Percentiles rank a stretch among this genome's conserved stretches.
phyloP scores from a whole-genome alignment of 306 rosid species.

The Amphicarpaea edgeworthii region DNA sequence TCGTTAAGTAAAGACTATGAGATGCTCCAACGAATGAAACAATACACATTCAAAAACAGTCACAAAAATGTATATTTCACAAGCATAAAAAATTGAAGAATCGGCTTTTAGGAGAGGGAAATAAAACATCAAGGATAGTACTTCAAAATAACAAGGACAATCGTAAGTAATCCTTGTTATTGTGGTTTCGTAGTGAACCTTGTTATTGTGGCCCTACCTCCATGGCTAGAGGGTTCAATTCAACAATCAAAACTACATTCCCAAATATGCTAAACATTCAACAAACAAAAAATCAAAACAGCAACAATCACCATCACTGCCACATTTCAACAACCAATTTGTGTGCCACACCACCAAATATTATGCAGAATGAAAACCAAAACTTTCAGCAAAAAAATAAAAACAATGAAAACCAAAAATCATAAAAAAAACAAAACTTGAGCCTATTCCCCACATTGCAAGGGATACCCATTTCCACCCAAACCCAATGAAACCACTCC shows the following conservation, averaged over 20 bases:
- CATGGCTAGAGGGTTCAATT: slow-evolving; percentile 17
- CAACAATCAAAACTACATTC: slow-evolving; percentile 18
- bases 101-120: background rate
- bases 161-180: background rate
- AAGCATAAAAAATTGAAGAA: slow-evolving; percentile 25
- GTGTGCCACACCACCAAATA: background rate
- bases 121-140: background rate
- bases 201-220: background rate
- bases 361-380: background rate
- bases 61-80: slow-evolving; percentile 1
- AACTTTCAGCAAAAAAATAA: background rate
- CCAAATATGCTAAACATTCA: slow-evolving; percentile 3
- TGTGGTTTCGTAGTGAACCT: background rate
- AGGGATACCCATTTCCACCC: background rate
- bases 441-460: slow-evolving; percentile 38
- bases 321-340: slow-evolving; percentile 37
- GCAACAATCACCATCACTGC: background rate
- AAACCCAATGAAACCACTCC: slow-evolving; percentile 26
- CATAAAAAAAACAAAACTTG: background rate
- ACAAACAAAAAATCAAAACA: background rate
- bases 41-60: slow-evolving; percentile 12
- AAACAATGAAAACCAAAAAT: background rate
- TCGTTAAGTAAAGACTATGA: background rate
- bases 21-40: background rate
- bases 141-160: slow-evolving; percentile 14